Evolutionary conservation across 495 filamentous ascomycete species (phyloP), one percentile per base, ranked within the genome.

Genomic region (Glutinoglossum americanum): DNA sequence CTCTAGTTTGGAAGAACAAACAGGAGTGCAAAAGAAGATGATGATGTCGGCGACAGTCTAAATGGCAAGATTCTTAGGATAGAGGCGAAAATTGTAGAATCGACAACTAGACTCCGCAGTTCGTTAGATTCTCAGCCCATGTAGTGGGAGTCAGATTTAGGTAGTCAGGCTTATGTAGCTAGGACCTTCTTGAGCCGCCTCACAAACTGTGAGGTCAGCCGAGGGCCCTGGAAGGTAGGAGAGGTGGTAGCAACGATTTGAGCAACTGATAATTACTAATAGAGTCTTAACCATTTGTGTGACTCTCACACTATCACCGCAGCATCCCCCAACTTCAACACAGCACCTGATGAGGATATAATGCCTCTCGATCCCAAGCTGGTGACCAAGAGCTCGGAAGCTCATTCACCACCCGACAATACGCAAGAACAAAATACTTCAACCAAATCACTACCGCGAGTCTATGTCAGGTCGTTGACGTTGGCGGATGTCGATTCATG

Each of bases 401-500:
- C 15, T 33, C 9, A 33, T 33, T 33, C 9, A 33, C 30, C 30
- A 9, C 30, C 30, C 9, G 30, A 9, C 30, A 33, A 33, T 11
- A 8, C 37, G 2, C 8, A 4, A 8, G 13, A 17, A n/a, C 21
- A 51, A 28, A 51, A 15, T 9, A 13, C 15, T 6, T 25, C 47
- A 10, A 51, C 47, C 1, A 25, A 51, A 51, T 6, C 3, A 28
- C 3, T 23, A 5, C 44, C 21, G 44, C 3, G 5, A 13, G 44
- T 47, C 5, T 84, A 84, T 57, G 77, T 83, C 5, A 80, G 85
- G 59, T 76, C 82, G 17, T 74, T 96, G 37, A 84, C 77, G 26
- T 67, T 78, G 49, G 80, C 80, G 0, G 85, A 94, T 64, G 70
- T 87, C 11, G 85, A 92, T 0, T 80, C 83, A 23, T 90, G 85